Percentiles rank a stretch among this genome's conserved stretches.
phyloP scores from a whole-genome alignment of 805 yeast genomes.

The Starmera amethionina region DNA sequence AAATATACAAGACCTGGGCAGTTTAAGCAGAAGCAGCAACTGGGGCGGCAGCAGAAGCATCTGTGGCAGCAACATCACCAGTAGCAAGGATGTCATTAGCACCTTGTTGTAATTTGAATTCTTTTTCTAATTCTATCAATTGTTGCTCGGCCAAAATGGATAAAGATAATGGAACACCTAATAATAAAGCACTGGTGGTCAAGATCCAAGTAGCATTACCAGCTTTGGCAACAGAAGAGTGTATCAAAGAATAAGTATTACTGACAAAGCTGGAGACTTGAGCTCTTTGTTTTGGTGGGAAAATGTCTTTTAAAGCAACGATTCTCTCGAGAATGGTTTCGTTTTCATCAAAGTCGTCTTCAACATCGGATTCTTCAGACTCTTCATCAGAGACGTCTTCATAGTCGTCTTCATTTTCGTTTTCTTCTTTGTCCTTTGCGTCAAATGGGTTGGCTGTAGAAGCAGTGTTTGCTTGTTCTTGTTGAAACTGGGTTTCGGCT shows the following conservation, averaged over 20 bases:
- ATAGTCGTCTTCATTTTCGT: slow-evolving; percentile 24
- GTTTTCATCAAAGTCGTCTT: slow-evolving; percentile 70
- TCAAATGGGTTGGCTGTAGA: too few relatives aligned
- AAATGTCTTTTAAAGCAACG: slow-evolving; percentile 82
- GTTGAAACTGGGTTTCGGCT: slow-evolving; percentile 23
- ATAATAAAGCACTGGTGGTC: slow-evolving; percentile 71
- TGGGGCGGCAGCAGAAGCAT: slow-evolving; percentile 11
- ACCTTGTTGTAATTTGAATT: slow-evolving; percentile 71
- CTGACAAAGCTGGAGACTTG: slow-evolving; percentile 24
- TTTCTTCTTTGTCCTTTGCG: slow-evolving; percentile 28
- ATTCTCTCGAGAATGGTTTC: slow-evolving; percentile 85
- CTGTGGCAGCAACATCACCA: slow-evolving; percentile 40
- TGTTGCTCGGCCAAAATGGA: slow-evolving; percentile 90
- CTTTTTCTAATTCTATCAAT: slow-evolving; percentile 88
- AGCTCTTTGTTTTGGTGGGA: slow-evolving; percentile 80
- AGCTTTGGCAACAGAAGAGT: slow-evolving; percentile 42
- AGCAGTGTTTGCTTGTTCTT: slow-evolving; percentile 8
- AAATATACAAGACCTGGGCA: slow-evolving; percentile 56
- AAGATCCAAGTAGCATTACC: slow-evolving; percentile 80
- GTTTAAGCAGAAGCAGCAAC: slow-evolving; percentile 19
- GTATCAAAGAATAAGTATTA: slow-evolving; percentile 29
- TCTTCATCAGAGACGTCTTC: slow-evolving; percentile 30
- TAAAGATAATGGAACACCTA: slow-evolving; percentile 89
- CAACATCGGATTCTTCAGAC: slow-evolving; percentile 44
- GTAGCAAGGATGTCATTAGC: slow-evolving; percentile 68